Evolutionary conservation across 2,329 filamentous ascomycete genomes (phyloP), one percentile per base, ranked within the genome.

Genomic region (Fusarium nurragi): DNA sequence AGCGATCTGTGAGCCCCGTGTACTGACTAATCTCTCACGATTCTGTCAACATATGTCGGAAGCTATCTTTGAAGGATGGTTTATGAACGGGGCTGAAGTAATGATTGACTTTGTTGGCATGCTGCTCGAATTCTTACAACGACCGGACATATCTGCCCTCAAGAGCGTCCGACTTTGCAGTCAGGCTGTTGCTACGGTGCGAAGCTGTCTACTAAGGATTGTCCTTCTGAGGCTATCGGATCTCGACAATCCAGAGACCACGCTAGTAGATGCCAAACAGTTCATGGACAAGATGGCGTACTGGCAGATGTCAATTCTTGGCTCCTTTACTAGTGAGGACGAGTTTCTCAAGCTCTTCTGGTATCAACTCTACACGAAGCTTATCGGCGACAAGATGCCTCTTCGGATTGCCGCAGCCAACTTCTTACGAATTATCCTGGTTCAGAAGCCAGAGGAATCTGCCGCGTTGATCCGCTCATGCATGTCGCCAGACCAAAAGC

Each of bases 1-100:
- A 53, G 79, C 90, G 0, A 82, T 98, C 3, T 86, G 87, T 54
- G 94, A 98, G 73, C 92, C 95, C 2, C 88, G 90, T 60, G 86
- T 96, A 1, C 81, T 99, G 46, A 94, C 90, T 5, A 99, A 99
- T 68, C 83, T 99, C 72, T 89, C 91, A 1, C 87, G 93, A 13
- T 90, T 97, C 64, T 88, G 89, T 28, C 81, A 86, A 4, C 92
- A 98, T 73, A 86, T 98, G 74, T 87, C 90, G 1, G 95, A 99
- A 75, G 92, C 93, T 7, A 90, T 97, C 13, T 97, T 95, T 67
- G 95, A 98, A 77, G 95, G 95, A 16, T 97, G 94, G 92, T 98
- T 98, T 73, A 86, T 97, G 64, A 90, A 95, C 66, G 94, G 94
- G 2, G 92, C 92, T 2, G 91, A 93, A 69, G 84, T 88, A 5